Conservation (phyloP, 371 early-diverging fungal genomes). For the Syncephalastrum contaminatum region DNA sequence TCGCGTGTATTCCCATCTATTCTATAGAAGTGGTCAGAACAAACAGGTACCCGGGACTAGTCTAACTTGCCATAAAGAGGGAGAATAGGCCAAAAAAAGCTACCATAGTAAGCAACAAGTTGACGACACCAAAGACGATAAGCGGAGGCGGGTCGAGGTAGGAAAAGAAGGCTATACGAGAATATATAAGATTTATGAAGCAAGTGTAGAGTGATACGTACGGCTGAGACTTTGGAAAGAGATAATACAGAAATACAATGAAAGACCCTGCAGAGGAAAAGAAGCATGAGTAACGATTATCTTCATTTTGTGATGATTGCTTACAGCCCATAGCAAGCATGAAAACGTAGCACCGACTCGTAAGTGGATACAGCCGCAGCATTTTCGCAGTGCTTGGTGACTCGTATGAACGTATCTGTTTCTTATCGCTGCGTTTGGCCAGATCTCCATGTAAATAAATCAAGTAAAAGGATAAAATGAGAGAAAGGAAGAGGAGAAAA, state of each 20-base stretch:
- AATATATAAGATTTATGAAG: background rate
- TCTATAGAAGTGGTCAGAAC: slow-evolving; percentile 4
- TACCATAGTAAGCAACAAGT: slow-evolving; percentile 13
- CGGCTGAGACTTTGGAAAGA: slow-evolving; percentile 24
- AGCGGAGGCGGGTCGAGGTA: slow-evolving; percentile 13
- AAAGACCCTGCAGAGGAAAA: too few species aligned
- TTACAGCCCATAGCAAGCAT: slow-evolving; percentile 45
- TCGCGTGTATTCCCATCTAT: slow-evolving; percentile 10
- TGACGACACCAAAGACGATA: slow-evolving; percentile 18
- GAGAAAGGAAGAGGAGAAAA: too few species aligned
- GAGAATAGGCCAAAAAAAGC: slow-evolving; percentile 9
- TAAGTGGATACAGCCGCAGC: slow-evolving; percentile 50
- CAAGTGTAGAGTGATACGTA: slow-evolving; percentile 5
- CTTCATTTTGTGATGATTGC: background rate
- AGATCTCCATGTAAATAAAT: too few species aligned
- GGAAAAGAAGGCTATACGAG: slow-evolving; percentile 21
- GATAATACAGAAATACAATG: slow-evolving; percentile 19
- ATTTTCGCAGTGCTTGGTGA: slow-evolving; percentile 31
- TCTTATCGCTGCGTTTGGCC: too few species aligned
- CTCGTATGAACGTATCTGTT: too few species aligned
- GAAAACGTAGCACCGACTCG: slow-evolving; percentile 33
- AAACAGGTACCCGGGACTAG: background rate
- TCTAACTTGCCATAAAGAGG: slow-evolving; percentile 15
- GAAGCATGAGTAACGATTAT: background rate
- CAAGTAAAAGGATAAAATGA: too few species aligned